Evolutionary conservation across 2,329 filamentous ascomycete genomes (phyloP).

Genomic region (Metarhizium rileyi): DNA sequence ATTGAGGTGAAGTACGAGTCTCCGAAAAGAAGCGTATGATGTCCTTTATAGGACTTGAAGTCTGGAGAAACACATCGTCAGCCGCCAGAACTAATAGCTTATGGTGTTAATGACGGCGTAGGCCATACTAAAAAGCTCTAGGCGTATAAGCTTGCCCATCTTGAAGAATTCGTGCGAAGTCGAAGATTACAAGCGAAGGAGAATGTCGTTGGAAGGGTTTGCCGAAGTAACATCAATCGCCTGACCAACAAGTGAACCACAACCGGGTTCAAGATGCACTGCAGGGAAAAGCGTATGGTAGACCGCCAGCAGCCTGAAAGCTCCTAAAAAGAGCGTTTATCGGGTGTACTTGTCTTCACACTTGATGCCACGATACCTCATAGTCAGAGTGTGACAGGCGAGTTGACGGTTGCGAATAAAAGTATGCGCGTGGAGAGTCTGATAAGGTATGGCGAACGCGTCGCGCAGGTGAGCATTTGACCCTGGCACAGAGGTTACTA

Average conservation of each 20-base stretch:
- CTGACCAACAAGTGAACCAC: not conserved
- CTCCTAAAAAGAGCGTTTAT: not conserved
- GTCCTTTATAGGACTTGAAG: conserved; percentile 99
- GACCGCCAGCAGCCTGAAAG: conserved; percentile 1
- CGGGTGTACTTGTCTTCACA: not conserved
- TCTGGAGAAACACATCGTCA: conserved; percentile 39
- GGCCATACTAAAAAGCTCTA: conserved; percentile 81
- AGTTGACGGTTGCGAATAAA: not conserved
- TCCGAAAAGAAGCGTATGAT: conserved; percentile 87
- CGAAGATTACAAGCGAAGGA: not conserved
- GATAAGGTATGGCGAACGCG: not conserved
- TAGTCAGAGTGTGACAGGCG: not conserved
- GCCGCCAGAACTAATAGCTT: conserved; percentile 7
- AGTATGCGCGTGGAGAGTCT: not conserved
- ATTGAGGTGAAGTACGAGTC: conserved; percentile 99
- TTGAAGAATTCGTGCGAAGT: conserved; percentile 20
- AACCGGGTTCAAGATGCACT: not conserved
- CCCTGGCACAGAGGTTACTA: too few relatives aligned
- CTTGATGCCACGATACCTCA: not conserved
- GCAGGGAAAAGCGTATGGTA: not conserved
- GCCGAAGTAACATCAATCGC: not conserved
- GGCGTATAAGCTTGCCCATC: conserved; percentile 93
- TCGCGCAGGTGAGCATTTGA: not conserved
- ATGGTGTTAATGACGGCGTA: not conserved
- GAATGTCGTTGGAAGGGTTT: not conserved